A percentile compares a stretch with the other conserved stretches of the same genome.
Evolutionary conservation across 2,329 filamentous ascomycete species (phyloP).

Genomic region (Sordariomycetes sp.): DNA sequence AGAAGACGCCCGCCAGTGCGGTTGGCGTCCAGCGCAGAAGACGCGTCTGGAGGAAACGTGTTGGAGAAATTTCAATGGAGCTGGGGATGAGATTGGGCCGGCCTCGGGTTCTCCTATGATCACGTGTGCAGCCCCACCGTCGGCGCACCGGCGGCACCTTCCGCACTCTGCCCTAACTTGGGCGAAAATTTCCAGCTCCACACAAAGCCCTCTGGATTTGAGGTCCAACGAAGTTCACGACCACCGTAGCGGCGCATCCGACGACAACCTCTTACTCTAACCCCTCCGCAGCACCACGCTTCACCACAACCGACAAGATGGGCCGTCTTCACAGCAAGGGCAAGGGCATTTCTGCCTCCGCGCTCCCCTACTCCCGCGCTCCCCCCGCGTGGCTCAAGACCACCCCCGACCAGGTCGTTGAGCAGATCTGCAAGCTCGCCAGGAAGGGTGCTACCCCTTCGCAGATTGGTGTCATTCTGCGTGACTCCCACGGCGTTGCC

Average conservation of each 20-base stretch:
- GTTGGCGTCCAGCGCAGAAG: too few relatives aligned
- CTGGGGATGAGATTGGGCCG: background rate
- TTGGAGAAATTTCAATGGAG: background rate
- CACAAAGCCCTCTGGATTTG: conserved; percentile 19
- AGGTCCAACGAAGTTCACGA: conserved; percentile 14
- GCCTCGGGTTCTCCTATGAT: background rate
- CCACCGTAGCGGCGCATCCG: conserved; percentile 5
- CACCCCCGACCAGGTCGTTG: conserved; percentile 95
- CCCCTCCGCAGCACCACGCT: conserved; percentile 10
- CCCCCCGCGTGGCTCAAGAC: conserved; percentile 96
- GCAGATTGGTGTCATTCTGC: conserved; percentile 97
- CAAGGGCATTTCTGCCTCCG: conserved; percentile 96
- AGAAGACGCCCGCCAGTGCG: too few relatives aligned
- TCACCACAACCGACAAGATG: conserved; percentile 54
- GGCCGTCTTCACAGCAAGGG: conserved; percentile 98
- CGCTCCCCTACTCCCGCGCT: conserved; percentile 92
- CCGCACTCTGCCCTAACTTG: conserved; percentile 33
- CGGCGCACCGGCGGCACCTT: conserved; percentile 2
- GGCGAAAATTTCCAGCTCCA: conserved; percentile 32
- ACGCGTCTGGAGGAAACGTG: background rate
- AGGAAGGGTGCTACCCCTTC: conserved; percentile 98
- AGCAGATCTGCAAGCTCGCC: conserved; percentile 98
- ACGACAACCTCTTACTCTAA: conserved; percentile 5
- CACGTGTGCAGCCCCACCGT: conserved; percentile 3
- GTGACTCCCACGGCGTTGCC: conserved; percentile 95